Conservation (phyloP, 2,329 filamentous ascomycete genomes). For the Aspergillus tamarii region DNA sequence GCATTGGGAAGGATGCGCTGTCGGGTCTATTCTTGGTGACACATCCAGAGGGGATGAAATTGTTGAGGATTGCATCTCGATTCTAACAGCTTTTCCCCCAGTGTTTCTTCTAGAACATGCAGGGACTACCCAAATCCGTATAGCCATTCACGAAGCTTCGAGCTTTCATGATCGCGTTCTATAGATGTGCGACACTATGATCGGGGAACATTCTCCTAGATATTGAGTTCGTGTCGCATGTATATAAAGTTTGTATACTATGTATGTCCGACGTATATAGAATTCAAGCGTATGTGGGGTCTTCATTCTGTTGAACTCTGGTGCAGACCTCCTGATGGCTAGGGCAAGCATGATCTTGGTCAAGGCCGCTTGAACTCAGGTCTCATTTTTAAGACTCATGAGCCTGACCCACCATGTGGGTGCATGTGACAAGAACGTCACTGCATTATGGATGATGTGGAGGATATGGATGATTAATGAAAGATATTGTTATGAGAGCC, state of each 20-base stretch:
- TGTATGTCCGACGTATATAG: no score
- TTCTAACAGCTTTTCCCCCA: no score
- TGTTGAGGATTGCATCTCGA: no score
- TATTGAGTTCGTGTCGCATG: background rate
- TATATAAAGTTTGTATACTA: background rate
- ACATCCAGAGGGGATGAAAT: background rate
- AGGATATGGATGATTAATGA: background rate
- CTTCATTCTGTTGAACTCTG: background rate
- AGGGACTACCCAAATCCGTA: no score
- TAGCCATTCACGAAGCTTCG: no score
- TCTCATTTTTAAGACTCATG: background rate
- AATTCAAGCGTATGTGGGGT: background rate
- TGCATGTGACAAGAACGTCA: background rate
- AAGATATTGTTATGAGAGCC: background rate
- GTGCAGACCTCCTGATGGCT: background rate
- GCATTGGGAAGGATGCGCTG: background rate
- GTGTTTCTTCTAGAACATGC: no score
- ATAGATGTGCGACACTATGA: background rate
- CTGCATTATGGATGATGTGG: background rate
- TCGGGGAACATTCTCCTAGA: background rate
- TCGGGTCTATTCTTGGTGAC: background rate
- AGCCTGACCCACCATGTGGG: background rate
- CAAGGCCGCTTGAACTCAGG: background rate
- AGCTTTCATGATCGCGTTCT: background rate
- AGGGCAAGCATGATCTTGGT: background rate